These are phyloP conservation scores for Middelhovenomyces tepae DNA, from an alignment of 805 yeast genomes.

Conservation along the genomic window DNA sequence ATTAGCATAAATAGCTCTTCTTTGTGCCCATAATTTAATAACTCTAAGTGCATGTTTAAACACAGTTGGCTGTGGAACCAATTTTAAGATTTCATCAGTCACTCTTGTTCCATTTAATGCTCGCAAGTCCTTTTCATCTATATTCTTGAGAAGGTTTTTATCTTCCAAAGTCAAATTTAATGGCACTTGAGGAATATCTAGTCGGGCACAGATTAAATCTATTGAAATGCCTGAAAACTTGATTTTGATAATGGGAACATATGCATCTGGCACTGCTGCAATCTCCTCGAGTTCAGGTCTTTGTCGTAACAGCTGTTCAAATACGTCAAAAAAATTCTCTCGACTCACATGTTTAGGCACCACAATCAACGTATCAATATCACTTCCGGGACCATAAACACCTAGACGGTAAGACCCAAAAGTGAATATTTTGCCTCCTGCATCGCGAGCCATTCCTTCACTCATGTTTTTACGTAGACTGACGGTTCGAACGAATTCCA, in stretches of 20 bases:
- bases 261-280: conserved; percentile 92
- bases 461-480: conserved; percentile 81
- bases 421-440: conserved; percentile 96
- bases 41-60: conserved; percentile 90
- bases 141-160: conserved; percentile 73
- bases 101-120: conserved; percentile 94
- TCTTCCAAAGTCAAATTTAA: conserved; percentile 64
- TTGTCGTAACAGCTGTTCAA: conserved; percentile 56
- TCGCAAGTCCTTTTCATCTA: conserved; percentile 86
- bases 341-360: conserved; percentile 93
- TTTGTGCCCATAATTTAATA: conserved; percentile 93
- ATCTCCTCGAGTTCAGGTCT: conserved; percentile 85
- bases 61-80: conserved; percentile 89
- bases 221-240: conserved; percentile 87
- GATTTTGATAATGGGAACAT: conserved; percentile 90
- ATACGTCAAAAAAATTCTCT: conserved; percentile 80
- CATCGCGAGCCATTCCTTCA: conserved; percentile 95
- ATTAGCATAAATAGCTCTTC: conserved; percentile 88
- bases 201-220: conserved; percentile 77
- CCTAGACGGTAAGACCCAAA: conserved; percentile 93
- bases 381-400: conserved; percentile 96
- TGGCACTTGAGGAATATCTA: conserved; percentile 82
- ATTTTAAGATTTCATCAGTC: conserved; percentile 80
- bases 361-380: conserved; percentile 93
- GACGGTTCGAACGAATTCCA: conserved; percentile 76